phyloP scores from a whole-genome alignment of 768 basidiomycete species.

The Rhizopogon roseolus region DNA sequence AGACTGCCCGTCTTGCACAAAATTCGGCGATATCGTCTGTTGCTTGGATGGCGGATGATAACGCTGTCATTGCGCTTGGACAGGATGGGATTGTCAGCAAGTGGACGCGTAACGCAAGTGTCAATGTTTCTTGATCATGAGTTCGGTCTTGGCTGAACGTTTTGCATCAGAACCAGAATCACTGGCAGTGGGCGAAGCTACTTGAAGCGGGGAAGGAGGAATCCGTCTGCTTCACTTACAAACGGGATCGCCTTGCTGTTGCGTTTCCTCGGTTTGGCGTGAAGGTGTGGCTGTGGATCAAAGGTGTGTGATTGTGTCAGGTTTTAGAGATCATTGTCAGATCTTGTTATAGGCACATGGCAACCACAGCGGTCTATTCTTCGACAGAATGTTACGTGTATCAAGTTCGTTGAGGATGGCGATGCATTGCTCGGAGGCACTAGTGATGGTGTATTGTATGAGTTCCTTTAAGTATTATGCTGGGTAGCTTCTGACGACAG shows the following conservation, averaged over 20 bases:
- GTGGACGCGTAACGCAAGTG: conserved; percentile 53
- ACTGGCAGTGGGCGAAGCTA: conserved; percentile 56
- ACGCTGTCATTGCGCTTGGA: conserved; percentile 52
- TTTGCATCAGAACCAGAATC: conserved; percentile 35
- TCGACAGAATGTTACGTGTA: conserved; percentile 58
- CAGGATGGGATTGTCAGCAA: conserved; percentile 54
- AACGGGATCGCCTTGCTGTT: conserved; percentile 55
- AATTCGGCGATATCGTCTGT: conserved; percentile 43
- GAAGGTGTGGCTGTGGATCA: conserved; percentile 59
- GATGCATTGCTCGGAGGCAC: conserved; percentile 64
- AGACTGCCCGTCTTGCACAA: conserved; percentile 54
- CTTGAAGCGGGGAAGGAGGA: conserved; percentile 45
- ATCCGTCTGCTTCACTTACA: conserved; percentile 49
- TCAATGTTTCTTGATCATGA: neutral
- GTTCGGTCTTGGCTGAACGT: neutral
- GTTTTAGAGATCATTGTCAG: neutral
- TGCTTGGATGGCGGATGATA: conserved; percentile 56
- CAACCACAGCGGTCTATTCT: conserved; percentile 58
- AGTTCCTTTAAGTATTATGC: neutral
- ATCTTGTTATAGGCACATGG: conserved; percentile 47
- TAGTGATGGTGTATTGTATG: conserved; percentile 64
- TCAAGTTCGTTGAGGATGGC: conserved; percentile 62
- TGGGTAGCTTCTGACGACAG: conserved; percentile 7
- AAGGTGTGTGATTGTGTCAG: conserved; percentile 33
- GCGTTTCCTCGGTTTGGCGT: conserved; percentile 56